phyloP scores from a whole-genome alignment of 2,329 filamentous ascomycete genomes.

The Cercospora nicotianae region DNA sequence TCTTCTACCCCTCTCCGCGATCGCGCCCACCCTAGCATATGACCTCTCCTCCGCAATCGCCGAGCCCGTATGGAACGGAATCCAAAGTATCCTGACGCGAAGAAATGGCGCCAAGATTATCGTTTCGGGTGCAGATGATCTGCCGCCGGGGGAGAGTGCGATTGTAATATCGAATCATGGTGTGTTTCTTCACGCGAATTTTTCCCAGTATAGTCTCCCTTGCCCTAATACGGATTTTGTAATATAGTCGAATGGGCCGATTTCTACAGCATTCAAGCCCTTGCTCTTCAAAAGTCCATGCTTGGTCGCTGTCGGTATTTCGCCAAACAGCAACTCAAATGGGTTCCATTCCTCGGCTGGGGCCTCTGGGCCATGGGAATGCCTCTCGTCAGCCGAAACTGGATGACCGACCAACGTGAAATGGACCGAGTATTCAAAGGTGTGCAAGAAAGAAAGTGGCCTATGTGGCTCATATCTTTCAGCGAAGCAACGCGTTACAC shows the following conservation, averaged over 20 bases:
- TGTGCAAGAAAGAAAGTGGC: constrained; percentile 54
- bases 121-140: constrained; percentile 51
- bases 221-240: neutral
- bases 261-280: constrained; percentile 64
- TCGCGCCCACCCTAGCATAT: constrained; percentile 53
- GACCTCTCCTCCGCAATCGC: constrained; percentile 57
- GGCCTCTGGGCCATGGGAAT: constrained; percentile 65
- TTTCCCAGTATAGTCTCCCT: neutral
- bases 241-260: constrained; percentile 58
- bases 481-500: constrained; percentile 64
- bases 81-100: constrained; percentile 58
- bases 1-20: constrained; percentile 36
- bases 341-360: constrained; percentile 64
- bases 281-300: constrained; percentile 58
- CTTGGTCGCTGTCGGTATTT: constrained; percentile 63
- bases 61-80: constrained; percentile 56
- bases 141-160: constrained; percentile 58
- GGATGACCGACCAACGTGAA: constrained; percentile 58
- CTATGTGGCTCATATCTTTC: constrained; percentile 65
- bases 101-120: constrained; percentile 57
- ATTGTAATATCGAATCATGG: constrained; percentile 61
- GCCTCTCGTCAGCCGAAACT: constrained; percentile 62
- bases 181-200: neutral
- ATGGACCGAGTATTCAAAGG: constrained; percentile 59
- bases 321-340: constrained; percentile 59